Evolutionary conservation across 345 rosid genomes (phyloP), one percentile per base, ranked within the genome.

Genomic region (Theobroma cacao): DNA sequence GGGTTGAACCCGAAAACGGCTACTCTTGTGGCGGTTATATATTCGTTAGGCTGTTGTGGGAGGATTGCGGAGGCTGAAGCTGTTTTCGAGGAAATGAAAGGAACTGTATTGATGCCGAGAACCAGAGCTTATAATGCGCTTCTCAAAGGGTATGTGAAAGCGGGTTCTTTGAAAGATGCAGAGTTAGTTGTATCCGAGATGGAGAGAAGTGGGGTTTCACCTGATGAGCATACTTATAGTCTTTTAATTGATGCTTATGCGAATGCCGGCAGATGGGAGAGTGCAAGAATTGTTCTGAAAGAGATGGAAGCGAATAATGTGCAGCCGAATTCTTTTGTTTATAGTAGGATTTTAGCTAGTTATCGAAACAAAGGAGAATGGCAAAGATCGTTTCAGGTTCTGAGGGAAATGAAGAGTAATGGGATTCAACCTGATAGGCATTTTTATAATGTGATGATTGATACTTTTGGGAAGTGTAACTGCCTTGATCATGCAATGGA

Each of bases 221-320:
- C 97, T 3, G 96, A 96, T 86, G 97, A 96, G 56, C 91, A 85
- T 74, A 92, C 97, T 3, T 95, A 92, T 74, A 90, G 98, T 86
- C 85, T 94, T 66, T 86, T 96, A 31, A 88, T 92, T 67, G 97
- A 94, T 88, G 99, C 98, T 1, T 96, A 94, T 80, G 86, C 89
- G 6, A 88, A 91, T 88, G 98, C 94, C 0, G 98, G 94, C 5
- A 88, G 99, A 80, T 92, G 97, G 99, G 99, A 94, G 75, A 96
- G 99, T 28, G 95, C 98, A 0, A 91, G 95, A 76, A 89, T 94
- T 53, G 95, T 96, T 74, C 83, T 94, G 91, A 91, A 94, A 83
- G 97, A 96, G 86, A 94, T 96, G 98, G 97, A 95, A 83, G 94
- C 88, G 5, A 86, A 86, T 67, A 84, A 85, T 74, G 89, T 89